Evolutionary conservation across 139 green algal genomes (phyloP).

Genomic region (Tetratostichococcus sp.): DNA sequence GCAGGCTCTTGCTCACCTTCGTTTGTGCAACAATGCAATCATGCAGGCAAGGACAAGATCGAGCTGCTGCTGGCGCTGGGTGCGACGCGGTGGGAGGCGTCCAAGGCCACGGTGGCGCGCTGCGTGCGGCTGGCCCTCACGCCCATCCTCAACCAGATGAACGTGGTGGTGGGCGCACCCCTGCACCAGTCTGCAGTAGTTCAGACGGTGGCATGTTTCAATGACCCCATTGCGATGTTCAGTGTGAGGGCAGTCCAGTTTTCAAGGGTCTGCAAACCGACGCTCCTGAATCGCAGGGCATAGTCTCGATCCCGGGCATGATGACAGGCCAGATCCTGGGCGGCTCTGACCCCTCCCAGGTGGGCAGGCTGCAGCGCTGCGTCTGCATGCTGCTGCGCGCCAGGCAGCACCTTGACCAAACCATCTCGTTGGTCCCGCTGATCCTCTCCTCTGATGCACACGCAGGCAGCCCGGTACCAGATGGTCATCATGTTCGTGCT

Average conservation of each 20-base stretch:
- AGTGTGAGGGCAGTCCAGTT: too few relatives aligned
- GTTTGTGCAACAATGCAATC: too few relatives aligned
- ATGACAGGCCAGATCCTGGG: conserved; percentile 84
- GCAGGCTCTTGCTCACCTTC: too few relatives aligned
- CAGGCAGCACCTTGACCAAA: too few relatives aligned
- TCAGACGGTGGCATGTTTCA: too few relatives aligned
- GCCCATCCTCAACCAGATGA: conserved; percentile 78
- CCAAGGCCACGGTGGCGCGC: conserved; percentile 30
- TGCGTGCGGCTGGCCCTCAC: conserved; percentile 60
- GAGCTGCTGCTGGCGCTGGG: conserved; percentile 73
- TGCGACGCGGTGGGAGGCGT: conserved; percentile 71
- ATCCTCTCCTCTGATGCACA: too few relatives aligned
- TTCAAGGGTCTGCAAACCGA: too few relatives aligned
- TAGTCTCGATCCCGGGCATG: conserved; percentile 79
- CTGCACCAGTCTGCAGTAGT: too few relatives aligned
- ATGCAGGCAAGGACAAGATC: conserved; percentile 51
- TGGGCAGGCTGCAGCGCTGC: neutral
- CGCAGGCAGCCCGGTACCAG: conserved; percentile 64
- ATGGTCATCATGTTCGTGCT: conserved; percentile 81
- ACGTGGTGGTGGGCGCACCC: conserved; percentile 38
- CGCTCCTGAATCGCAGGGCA: too few relatives aligned
- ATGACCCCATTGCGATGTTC: too few relatives aligned
- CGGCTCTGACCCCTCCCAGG: conserved; percentile 54
- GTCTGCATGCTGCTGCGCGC: neutral
- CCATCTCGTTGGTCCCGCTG: too few relatives aligned